phyloP scores from a whole-genome alignment of 2,329 filamentous ascomycete genomes.

The Tolypocladium amazonense region DNA sequence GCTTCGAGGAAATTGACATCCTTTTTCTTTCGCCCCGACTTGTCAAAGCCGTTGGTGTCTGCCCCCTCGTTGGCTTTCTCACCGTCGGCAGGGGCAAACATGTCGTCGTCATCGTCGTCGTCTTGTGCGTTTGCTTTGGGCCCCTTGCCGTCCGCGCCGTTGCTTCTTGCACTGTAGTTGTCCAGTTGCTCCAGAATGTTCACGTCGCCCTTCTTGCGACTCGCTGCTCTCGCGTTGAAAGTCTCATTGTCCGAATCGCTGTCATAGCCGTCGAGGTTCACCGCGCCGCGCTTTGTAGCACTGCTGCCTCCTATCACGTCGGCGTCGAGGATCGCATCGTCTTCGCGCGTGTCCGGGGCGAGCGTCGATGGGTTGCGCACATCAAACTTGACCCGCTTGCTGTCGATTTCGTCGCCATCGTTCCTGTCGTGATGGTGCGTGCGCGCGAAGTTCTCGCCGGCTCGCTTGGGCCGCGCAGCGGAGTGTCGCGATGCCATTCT shows the following conservation, averaged over 20 bases:
- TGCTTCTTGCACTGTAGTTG: slow-evolving; percentile 37
- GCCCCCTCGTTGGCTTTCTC: slow-evolving; percentile 34
- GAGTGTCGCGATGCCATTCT: slow-evolving; percentile 12
- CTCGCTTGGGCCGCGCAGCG: slow-evolving; percentile 66
- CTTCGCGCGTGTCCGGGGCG: slow-evolving; percentile 67
- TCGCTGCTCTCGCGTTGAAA: slow-evolving; percentile 64
- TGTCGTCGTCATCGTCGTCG: slow-evolving; percentile 64
- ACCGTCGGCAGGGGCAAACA: slow-evolving; percentile 68
- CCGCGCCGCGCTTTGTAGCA: slow-evolving; percentile 79
- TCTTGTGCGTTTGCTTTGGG: slow-evolving; percentile 22
- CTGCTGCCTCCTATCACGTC: slow-evolving; percentile 80
- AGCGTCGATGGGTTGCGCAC: slow-evolving; percentile 88
- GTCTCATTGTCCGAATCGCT: slow-evolving; percentile 89
- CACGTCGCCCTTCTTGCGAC: slow-evolving; percentile 39
- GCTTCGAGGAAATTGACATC: slow-evolving; percentile 50
- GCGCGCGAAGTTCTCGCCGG: slow-evolving; percentile 69
- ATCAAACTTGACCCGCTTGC: slow-evolving; percentile 54
- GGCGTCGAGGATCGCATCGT: slow-evolving; percentile 67
- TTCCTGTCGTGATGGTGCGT: slow-evolving; percentile 55
- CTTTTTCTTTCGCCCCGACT: slow-evolving; percentile 48
- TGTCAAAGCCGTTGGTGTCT: slow-evolving; percentile 18
- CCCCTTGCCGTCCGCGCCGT: slow-evolving; percentile 23
- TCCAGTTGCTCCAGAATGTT: slow-evolving; percentile 42
- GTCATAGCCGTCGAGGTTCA: slow-evolving; percentile 95
- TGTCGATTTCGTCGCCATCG: slow-evolving; percentile 36